Conservation (phyloP, 1,284 basidiomycete species). For the Marasmius sp. region DNA sequence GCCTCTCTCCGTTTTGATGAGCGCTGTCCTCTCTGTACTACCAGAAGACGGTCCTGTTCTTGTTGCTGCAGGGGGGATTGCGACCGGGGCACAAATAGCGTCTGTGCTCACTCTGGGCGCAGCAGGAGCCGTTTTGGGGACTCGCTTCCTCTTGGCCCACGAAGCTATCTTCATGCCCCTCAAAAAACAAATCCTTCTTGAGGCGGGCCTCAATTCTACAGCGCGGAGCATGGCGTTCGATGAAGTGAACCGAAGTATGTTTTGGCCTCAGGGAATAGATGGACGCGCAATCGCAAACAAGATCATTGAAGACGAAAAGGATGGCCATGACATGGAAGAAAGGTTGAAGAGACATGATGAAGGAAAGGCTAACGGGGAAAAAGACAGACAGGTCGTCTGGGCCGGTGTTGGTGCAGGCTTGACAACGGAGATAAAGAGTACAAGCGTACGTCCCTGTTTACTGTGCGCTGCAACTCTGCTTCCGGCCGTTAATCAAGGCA, state of each 20-base stretch:
- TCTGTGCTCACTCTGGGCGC: conserved; percentile 50
- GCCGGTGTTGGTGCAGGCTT: conserved; percentile 17
- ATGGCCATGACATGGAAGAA: conserved; percentile 6
- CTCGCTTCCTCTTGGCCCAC: conserved; percentile 52
- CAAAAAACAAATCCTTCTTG: conserved; percentile 43
- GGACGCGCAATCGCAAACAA: conserved; percentile 37
- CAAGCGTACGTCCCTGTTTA: conserved; percentile 3
- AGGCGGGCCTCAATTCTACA: conserved; percentile 37
- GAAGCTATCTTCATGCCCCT: conserved; percentile 43
- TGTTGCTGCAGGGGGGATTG: conserved; percentile 41
- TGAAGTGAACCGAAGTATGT: conserved; percentile 36
- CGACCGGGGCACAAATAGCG: conserved; percentile 50
- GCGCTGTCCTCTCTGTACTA: conserved; percentile 37
- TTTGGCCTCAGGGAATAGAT: conserved; percentile 52
- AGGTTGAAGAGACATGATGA: conserved; percentile 9
- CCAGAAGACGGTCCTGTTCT: conserved; percentile 36
- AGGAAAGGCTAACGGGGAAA: conserved; percentile 10
- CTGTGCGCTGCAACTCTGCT: not conserved
- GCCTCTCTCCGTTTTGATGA: conserved; percentile 42
- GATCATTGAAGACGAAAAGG: conserved; percentile 7
- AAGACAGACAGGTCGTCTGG: conserved; percentile 19
- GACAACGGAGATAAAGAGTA: conserved; percentile 11
- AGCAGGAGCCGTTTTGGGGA: conserved; percentile 50
- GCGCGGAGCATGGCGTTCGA: conserved; percentile 49
- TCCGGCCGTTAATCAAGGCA: not conserved